These are phyloP conservation scores for Hsuehochloa calcarea DNA, from an alignment of 176 grass and related monocot species.

Conservation along the genomic window DNA sequence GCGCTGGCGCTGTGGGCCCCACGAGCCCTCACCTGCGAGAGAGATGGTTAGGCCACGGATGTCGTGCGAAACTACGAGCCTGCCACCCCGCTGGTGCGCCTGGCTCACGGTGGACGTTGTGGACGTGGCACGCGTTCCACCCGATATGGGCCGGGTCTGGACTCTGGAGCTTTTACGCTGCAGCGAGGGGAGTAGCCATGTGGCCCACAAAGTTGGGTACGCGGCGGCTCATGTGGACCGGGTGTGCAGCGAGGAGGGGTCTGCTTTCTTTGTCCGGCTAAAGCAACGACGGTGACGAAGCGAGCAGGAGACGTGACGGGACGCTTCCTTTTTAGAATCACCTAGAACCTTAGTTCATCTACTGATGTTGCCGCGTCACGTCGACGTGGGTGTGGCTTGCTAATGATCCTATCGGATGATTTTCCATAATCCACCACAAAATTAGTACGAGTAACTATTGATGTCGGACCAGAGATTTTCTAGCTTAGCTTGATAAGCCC, in stretches of 20 bases:
- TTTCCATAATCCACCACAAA: neutral
- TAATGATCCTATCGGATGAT: too few species aligned
- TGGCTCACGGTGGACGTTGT: neutral
- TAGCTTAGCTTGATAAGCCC: too few species aligned
- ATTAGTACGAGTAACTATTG: neutral
- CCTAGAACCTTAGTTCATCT: neutral
- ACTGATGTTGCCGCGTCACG: neutral
- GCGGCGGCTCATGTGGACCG: neutral
- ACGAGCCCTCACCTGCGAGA: neutral
- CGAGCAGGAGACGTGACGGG: neutral
- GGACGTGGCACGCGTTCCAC: neutral
- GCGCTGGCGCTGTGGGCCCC: neutral
- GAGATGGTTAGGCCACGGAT: neutral
- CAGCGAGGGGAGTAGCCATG: too few species aligned
- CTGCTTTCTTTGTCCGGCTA: neutral
- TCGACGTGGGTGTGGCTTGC: neutral
- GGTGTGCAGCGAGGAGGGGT: neutral
- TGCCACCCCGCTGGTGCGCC: neutral
- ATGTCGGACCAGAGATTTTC: too few species aligned
- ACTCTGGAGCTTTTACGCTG: neutral
- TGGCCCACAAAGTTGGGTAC: conserved; percentile 19
- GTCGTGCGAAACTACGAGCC: neutral
- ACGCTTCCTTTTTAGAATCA: neutral
- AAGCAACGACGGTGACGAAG: neutral
- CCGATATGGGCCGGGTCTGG: neutral